Percentiles rank a stretch among this genome's conserved stretches.
Evolutionary conservation across 2,329 filamentous ascomycete species (phyloP).

Genomic region (Escovopsis sp.): DNA sequence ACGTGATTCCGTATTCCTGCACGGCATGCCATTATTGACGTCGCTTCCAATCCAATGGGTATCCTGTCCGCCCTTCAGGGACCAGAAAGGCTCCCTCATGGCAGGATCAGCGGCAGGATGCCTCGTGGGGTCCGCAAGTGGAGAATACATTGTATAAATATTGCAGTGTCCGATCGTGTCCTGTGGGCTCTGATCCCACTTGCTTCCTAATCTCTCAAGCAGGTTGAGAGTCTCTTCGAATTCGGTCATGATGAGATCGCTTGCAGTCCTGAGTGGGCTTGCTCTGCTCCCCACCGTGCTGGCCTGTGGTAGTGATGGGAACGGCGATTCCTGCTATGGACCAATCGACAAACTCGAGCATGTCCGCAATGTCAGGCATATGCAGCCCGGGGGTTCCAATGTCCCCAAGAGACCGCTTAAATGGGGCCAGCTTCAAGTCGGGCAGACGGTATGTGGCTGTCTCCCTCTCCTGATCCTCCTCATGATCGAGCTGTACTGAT

Average conservation of each 20-base stretch:
- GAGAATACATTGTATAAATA: no score
- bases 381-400: slow-evolving; percentile 30
- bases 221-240: not conserved
- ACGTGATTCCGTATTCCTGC: no score
- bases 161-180: not conserved
- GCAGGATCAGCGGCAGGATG: no score
- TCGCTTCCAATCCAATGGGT: no score
- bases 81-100: no score
- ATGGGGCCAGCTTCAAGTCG: slow-evolving; percentile 49
- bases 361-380: slow-evolving; percentile 33
- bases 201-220: not conserved
- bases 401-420: slow-evolving; percentile 33
- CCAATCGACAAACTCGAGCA: slow-evolving; percentile 26
- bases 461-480: not conserved
- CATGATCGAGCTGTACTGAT: no score
- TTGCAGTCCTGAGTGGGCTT: slow-evolving; percentile 6
- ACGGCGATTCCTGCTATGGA: slow-evolving; percentile 21
- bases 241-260: slow-evolving; percentile 5
- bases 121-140: no score
- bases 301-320: slow-evolving; percentile 20
- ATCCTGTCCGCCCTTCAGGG: no score
- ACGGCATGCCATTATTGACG: no score
- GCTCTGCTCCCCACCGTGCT: slow-evolving; percentile 9
- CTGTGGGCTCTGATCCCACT: not conserved
- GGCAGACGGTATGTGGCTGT: slow-evolving; percentile 32